Evolutionary conservation across 2,329 filamentous ascomycete species (phyloP).

Genomic region (Rhynchosporium graminicola): DNA sequence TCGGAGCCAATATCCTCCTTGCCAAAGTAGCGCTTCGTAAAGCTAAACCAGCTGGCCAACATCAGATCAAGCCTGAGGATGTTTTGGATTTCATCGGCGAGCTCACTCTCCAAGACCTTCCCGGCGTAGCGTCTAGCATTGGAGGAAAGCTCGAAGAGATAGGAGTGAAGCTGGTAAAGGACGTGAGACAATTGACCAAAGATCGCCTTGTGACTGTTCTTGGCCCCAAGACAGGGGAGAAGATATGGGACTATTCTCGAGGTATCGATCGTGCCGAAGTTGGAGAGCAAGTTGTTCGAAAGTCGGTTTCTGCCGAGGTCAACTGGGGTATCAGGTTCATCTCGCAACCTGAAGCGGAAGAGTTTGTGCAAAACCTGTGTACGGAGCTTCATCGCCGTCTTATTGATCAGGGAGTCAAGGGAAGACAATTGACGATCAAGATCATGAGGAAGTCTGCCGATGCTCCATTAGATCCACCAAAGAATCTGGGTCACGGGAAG

Average conservation of each 20-base stretch:
- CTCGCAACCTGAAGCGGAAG: slow-evolving; percentile 87
- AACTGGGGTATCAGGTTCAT: slow-evolving; percentile 98
- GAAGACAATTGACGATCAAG: slow-evolving; percentile 87
- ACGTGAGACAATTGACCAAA: slow-evolving; percentile 74
- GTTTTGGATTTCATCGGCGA: slow-evolving; percentile 75
- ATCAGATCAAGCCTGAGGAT: slow-evolving; percentile 81
- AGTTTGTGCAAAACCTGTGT: slow-evolving; percentile 83
- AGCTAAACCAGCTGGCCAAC: slow-evolving; percentile 92
- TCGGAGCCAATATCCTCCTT: slow-evolving; percentile 85
- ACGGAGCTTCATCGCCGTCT: slow-evolving; percentile 81
- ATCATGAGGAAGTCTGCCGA: slow-evolving; percentile 87
- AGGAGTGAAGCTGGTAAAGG: slow-evolving; percentile 78
- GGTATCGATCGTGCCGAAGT: slow-evolving; percentile 87
- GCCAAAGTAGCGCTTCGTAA: slow-evolving; percentile 89
- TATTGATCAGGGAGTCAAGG: slow-evolving; percentile 80
- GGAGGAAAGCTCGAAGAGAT: slow-evolving; percentile 86
- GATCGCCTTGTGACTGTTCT: slow-evolving; percentile 73
- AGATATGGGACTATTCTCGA: slow-evolving; percentile 84
- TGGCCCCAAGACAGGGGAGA: slow-evolving; percentile 91
- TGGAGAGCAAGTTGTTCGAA: slow-evolving; percentile 80
- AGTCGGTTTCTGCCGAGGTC: slow-evolving; percentile 95
- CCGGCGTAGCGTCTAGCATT: slow-evolving; percentile 90
- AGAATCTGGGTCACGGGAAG: slow-evolving; percentile 92
- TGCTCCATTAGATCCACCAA: slow-evolving; percentile 86
- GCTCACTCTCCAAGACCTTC: slow-evolving; percentile 77